Base-by-base conservation (phyloP, 192 early-diverging fungal genomes). In the Backusella westeae region DNA sequence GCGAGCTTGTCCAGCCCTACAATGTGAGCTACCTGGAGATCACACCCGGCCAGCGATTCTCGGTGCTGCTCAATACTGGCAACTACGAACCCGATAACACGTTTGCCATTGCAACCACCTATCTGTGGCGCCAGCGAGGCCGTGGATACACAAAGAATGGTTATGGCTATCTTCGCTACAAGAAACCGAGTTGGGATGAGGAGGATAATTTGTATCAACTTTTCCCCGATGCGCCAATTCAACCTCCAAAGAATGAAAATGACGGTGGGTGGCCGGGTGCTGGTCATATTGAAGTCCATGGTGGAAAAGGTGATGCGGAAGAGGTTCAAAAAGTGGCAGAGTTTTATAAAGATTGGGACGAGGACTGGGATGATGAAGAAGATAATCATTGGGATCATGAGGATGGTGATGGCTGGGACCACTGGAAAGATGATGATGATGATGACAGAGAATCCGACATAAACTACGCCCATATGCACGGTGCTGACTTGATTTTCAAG, bases 1-100 rank as follows among this genome's bases (percentile, higher is more conserved):
- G 87, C 41, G 74, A 72, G 4, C 19, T 49, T 8, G 82, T 88
- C 0, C 32, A 87, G 19, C 87, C 86, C 0, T 81, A 81, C 41
- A 49, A 59, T 6, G 79, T 81, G 4, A 77, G 84, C 32, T 77
- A 68, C 19, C 34, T 89, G 17, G 71, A 82, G 23, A 21, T 89
- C 0, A 76, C 83, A 36, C 76, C 86, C 3, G 83, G 82, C 6
- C 86, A 88, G 72, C 26, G 87, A 59, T 88, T 88, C 66, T 88
- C 87, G 42, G 86, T 87, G 0, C 42, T 86, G 14, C 68, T 86
- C 14, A 67, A 65, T n/a, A 75, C 85, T 0, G 67, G 69, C 44
- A 68, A 85, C 21, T 7, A 53, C 59, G 1, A 26, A 9, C 49
- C 46, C 19, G 72, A 49, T 14, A 49, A 66, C 7, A 34, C 46